Evolutionary conservation across 352 stramenopile species (phyloP).

Genomic region (Globisporangium uncinulatum): DNA sequence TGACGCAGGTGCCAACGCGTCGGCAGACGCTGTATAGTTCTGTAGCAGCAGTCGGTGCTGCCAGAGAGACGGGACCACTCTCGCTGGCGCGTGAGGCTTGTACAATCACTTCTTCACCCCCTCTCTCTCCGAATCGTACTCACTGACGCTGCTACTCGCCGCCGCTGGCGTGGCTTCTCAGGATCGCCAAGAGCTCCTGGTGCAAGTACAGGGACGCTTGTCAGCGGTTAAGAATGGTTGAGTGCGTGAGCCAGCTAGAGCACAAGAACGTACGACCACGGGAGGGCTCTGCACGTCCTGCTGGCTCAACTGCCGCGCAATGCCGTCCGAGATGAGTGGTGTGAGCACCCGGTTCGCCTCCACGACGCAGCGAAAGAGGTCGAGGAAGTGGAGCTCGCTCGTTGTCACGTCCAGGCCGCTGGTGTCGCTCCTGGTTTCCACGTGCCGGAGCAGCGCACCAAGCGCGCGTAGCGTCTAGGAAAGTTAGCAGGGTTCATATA

Average conservation of each 20-base stretch:
- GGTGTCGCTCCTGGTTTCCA: conserved; percentile 35
- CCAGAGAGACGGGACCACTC: too few relatives aligned
- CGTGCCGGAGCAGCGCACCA: conserved; percentile 34
- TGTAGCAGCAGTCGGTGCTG: too few relatives aligned
- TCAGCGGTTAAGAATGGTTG: background rate
- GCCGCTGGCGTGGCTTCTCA: conserved; percentile 9
- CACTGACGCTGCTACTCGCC: background rate
- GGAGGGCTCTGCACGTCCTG: conserved; percentile 37
- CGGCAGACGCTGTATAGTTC: conserved; percentile 7
- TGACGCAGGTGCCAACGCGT: conserved; percentile 1
- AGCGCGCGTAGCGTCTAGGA: conserved; percentile 42
- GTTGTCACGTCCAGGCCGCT: conserved; percentile 42
- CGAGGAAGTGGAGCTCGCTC: conserved; percentile 58
- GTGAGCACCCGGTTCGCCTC: conserved; percentile 63
- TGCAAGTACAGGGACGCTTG: background rate
- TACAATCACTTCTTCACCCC: too few relatives aligned
- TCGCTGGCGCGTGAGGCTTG: too few relatives aligned
- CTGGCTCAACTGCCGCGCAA: conserved; percentile 30
- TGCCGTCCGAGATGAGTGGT: conserved; percentile 45
- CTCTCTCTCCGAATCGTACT: too few relatives aligned
- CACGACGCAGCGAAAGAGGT: conserved; percentile 62
- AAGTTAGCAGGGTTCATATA: background rate
- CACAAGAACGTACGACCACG: conserved; percentile 27
- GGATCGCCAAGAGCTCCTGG: conserved; percentile 32
- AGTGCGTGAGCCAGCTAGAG: too few relatives aligned